Evolutionary conservation across 192 early-diverging fungal genomes (phyloP), one percentile per base, ranked within the genome.

Genomic region (Backusella westeae): DNA sequence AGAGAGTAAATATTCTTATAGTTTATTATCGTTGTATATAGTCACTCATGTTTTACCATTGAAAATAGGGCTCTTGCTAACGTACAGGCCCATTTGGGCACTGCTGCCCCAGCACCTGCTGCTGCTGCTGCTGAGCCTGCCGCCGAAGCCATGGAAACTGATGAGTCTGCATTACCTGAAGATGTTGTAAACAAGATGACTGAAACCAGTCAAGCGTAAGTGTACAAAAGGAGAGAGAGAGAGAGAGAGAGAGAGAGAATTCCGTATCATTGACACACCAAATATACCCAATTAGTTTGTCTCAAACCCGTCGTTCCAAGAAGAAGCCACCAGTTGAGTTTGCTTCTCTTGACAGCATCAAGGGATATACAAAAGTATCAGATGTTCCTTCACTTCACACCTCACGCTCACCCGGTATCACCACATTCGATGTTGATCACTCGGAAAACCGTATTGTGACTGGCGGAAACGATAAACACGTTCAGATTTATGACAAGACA

Each of bases 261-360:
- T 78, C 26, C 8, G 38, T 39, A 39, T 39, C 5, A 39, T 39
- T 39, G 38, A 39, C 10, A 32, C 32, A 32, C 0, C 32, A 32
- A 81, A 84, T 36, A 17, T 39, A 23, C 15, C 12, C 32, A 59
- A 72, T 80, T 78, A 89, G 89, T n/a, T 81, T 97, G 52, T 89
- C 72, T 65, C 67, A 68, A 56, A 67, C 38, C 34, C 92, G 96
- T 41, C 86, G 91, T 65, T 41, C 35, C 39, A 96, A 97, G 89
- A 91, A 96, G 81, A 97, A 96, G 83, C 82, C 90, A 44, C 92
- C 96, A 38, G 84, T 87, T n/a, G 88, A 87, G 12, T 86, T 92
- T 26, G 88, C 93, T 1, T 83, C 91, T 4, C 76, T 80, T 0
- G 96, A 96, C 23, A 83, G 90, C 34, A 81, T 97, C 71, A 84